Conservation (phyloP, 495 filamentous ascomycete genomes). For the Bacidia rubella region DNA sequence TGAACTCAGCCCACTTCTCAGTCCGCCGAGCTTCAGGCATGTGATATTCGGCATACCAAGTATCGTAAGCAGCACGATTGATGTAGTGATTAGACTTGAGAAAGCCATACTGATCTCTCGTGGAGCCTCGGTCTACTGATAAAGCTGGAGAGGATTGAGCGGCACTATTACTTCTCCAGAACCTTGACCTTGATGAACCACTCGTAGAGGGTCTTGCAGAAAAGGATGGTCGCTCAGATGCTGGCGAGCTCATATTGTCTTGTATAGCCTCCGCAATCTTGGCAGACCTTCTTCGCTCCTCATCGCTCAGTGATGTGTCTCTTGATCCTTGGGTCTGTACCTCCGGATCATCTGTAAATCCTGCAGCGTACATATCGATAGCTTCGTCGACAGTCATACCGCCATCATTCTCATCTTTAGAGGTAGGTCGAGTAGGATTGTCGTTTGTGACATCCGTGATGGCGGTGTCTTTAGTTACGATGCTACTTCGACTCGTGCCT, state of each 20-base stretch:
- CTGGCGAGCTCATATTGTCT: constrained; percentile 16
- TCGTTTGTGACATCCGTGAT: constrained; percentile 51
- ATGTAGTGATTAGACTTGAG: constrained; percentile 76
- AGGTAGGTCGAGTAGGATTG: constrained; percentile 37
- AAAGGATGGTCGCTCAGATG: constrained; percentile 9
- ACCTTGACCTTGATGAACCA: constrained; percentile 17
- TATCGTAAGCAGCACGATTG: constrained; percentile 60
- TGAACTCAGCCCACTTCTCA: constrained; percentile 67
- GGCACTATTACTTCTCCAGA: constrained; percentile 20
- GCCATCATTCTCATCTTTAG: constrained; percentile 43
- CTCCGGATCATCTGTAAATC: constrained; percentile 52
- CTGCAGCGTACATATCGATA: constrained; percentile 83
- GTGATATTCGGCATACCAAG: constrained; percentile 62
- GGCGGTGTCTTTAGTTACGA: constrained; percentile 68
- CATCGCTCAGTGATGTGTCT: constrained; percentile 10
- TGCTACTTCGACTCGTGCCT: constrained; percentile 67
- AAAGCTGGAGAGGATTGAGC: constrained; percentile 18
- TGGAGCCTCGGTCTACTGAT: constrained; percentile 22
- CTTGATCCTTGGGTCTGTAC: constrained; percentile 19
- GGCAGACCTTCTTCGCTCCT: constrained; percentile 15
- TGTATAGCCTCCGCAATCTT: constrained; percentile 18
- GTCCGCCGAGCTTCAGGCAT: constrained; percentile 53
- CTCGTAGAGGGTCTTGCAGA: constrained; percentile 18
- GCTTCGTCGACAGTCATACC: constrained; percentile 82
- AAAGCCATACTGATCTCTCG: constrained; percentile 82